Conservation (phyloP, 2,329 filamentous ascomycete genomes). For the Aureobasidium sp. region DNA sequence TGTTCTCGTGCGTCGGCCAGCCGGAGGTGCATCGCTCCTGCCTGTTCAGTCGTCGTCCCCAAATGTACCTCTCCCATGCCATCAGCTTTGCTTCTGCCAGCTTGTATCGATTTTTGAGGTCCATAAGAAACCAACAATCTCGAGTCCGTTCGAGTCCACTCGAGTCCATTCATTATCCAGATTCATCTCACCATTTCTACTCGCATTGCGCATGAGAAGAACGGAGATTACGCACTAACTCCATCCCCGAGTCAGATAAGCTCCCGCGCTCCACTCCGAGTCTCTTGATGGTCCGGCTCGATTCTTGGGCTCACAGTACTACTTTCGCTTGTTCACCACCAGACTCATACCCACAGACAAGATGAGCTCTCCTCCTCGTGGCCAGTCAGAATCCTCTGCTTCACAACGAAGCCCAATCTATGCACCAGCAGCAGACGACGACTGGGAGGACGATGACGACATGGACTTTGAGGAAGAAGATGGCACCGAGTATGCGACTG, state of each 20-base stretch:
- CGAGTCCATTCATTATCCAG: not conserved
- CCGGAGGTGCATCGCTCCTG: not conserved
- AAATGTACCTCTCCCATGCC: not conserved
- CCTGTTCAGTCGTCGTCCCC: not conserved
- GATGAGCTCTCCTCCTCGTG: not conserved
- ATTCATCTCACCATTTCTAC: not conserved
- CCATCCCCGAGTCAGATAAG: conserved; percentile 3
- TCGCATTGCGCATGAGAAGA: not conserved
- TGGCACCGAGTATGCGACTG: conserved; percentile 23
- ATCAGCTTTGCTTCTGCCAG: not conserved
- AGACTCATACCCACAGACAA: not conserved
- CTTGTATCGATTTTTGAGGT: not conserved
- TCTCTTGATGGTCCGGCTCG: not conserved
- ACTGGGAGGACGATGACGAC: conserved; percentile 33
- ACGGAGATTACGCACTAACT: not conserved
- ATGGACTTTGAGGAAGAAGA: conserved; percentile 42
- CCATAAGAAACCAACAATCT: not conserved
- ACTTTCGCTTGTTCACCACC: conserved; percentile 1
- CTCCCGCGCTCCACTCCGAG: conserved; percentile 6
- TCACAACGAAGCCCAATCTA: not conserved
- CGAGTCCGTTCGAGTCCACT: not conserved
- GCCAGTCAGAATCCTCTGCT: conserved; percentile 2
- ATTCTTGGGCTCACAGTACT: not conserved
- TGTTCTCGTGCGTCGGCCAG: not conserved
- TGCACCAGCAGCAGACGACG: conserved; percentile 17